Evolutionary conservation across 805 yeast species (phyloP), one percentile per base, ranked within the genome.

Genomic region (Suhomyces vadensis): DNA sequence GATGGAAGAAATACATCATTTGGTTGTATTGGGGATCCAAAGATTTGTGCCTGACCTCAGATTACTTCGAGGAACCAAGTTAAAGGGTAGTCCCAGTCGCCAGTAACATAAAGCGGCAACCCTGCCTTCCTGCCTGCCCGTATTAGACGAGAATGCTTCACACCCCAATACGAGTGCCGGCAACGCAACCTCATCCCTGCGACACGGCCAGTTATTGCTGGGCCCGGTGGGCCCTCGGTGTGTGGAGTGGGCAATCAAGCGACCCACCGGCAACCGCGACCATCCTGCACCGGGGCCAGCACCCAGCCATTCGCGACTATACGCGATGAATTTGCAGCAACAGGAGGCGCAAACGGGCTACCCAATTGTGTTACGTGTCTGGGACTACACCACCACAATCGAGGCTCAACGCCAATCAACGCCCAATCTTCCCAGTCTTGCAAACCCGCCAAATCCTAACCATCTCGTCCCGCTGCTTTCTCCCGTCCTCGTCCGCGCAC

Each of bases 181-280:
- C 10, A 31, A 13, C 40, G 40, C 40, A 29, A n/a, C 4, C 31
- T 16, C 23, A 20, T 23, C 20, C 16, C 41, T 21, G 41, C 41
- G 40, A 23, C 16, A 36, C 39, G 25, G 42, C 36, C 25, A 29
- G 29, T 6, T 11, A 20, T 31, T 31, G 24, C 35, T 29, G 35
- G 42, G 35, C 22, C 31, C 27, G 19, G 16, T 24, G 39, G 39
- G 37, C 20, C 33, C 20, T 29, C 19, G 17, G 11, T 14, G 20
- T 29, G 33, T 23, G 25, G 25, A 6, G 25, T 9, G 25, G 25
- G 25, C 33, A 13, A 29, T 9, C 14, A 29, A 29, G 33, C 33
- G 20, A 29, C 20, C 14, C 33, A 29, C 14, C 33, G 33, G 20
- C 20, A 22, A 14, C 39, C 19, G 39, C 39, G 27, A 36, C 26